Conservation (phyloP, 805 yeast species). For the Phaffomyces thermotolerans region DNA sequence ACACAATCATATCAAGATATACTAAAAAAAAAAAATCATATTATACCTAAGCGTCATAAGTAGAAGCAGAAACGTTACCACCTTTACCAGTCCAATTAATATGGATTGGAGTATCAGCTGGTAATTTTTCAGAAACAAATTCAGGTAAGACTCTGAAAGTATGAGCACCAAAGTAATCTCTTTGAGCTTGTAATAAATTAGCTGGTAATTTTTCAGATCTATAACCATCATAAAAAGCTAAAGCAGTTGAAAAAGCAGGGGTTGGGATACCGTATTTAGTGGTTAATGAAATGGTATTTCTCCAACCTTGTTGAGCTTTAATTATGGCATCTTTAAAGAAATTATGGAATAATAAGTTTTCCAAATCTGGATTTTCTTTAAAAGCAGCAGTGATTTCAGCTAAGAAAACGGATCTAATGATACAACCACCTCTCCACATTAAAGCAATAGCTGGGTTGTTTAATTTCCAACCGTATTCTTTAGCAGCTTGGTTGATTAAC, state of each 20-base stretch:
- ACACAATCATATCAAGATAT: background rate
- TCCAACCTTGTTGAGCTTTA: conserved; percentile 95
- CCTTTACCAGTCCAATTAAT: conserved; percentile 99
- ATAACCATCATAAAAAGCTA: conserved; percentile 98
- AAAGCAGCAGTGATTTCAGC: conserved; percentile 96
- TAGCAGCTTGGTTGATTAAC: conserved; percentile 97
- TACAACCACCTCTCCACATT: conserved; percentile 99
- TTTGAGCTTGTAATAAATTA: conserved; percentile 97
- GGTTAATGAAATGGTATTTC: conserved; percentile 75
- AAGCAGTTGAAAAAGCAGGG: conserved; percentile 96
- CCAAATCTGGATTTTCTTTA: conserved; percentile 88
- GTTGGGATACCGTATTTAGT: conserved; percentile 88
- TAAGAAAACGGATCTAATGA: conserved; percentile 96
- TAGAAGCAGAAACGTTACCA: conserved; percentile 94
- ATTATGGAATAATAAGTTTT: conserved; percentile 91
- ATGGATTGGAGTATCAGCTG: conserved; percentile 80
- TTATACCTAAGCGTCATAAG: conserved; percentile 74
- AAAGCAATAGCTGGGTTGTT: conserved; percentile 98
- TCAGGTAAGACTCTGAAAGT: conserved; percentile 95
- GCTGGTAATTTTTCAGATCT: conserved; percentile 95
- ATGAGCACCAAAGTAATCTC: conserved; percentile 99
- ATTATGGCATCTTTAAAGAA: conserved; percentile 88
- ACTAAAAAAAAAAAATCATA: background rate
- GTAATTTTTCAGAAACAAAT: conserved; percentile 65
- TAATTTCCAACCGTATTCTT: conserved; percentile 92